Base-by-base conservation (phyloP, 495 filamentous ascomycete genomes). In the Diplogelasinospora grovesii region DNA sequence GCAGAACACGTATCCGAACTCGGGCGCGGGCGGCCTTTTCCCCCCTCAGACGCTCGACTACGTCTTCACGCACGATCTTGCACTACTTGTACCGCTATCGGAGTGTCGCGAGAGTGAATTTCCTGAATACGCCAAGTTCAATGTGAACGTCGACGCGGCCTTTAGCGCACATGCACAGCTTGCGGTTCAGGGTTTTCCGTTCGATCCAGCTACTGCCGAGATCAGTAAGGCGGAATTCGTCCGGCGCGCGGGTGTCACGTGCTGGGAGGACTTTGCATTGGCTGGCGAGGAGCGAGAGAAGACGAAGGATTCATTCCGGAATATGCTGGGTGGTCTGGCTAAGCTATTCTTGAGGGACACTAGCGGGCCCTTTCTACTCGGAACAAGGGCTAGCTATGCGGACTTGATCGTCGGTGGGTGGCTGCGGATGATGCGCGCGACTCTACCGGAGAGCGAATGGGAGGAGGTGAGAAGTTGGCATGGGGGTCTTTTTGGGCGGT, bases 391-490 rank as follows among this genome's bases (percentile, higher is more conserved):
- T 1, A 65, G 43, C 38, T 78, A 81, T 71, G 78, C 77, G n/a
- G 78, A 83, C 54, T 38, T 79, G 0, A 75, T 81, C 34, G 64
- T 83, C 0, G 79, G 78, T 2, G 78, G 56, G 13, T 83, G 79
- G 79, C 36, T 82, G 65, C 52, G 64, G 24, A 66, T 78, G 60
- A 23, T 62, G 37, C 31, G 41, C 2, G 45, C 11, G 6, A 56
- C 56, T 19, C 38, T 78, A 32, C 63, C 62, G 0, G 25, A 29
- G 22, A 22, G 30, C 1, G 73, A 77, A 49, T 81, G 76, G 76
- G 54, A 69, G 54, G 65, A 68, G 43, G 22, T 75, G 6, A 50
- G 45, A 31, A 39, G 41, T 4, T 81, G 77, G 77, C 66, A 80
- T 61, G 66, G 49, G 4, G 73, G 73, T 6, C 9, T 65, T 10